Base-by-base conservation (phyloP, 495 filamentous ascomycete species). In the Aspergillus cavernicola region DNA sequence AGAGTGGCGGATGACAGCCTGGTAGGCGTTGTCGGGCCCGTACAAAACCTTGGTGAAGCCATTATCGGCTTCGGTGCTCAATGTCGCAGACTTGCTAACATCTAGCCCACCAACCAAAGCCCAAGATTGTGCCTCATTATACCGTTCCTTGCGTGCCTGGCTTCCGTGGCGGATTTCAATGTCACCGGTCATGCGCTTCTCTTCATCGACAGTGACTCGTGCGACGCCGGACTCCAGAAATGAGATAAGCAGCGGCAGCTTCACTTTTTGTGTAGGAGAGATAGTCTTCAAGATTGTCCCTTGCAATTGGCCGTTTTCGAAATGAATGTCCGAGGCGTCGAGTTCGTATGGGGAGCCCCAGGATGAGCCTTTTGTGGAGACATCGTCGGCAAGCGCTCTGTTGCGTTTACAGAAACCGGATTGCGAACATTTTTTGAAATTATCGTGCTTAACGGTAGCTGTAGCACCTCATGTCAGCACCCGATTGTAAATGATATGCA, bases 401-500 rank as follows among this genome's bases (percentile, higher is more conserved):
- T 96, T 97, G 51, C 93, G 90, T 64, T 88, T 89, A 70, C 95
- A 97, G 77, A 97, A 98, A 50, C 93, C 93, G 0, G 92, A 91
- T 67, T 98, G 93, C 32, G 81, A 72, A 73, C 56, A 98, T 54
- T 85, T 96, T 64, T 97, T 98, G 79, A 97, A 97, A 60, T 92
- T 89, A 59, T 95, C 86, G 59, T 96, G 87, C 71, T 98, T 97
- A 16, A 98, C 95, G 61, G 80, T 71, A 49, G 82, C 91, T 93
- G 28, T 12, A 51, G 49, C 6, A 35, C 7, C 0, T 15, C 54
- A 28, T 45, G 54, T 46, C 26, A 62, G 51, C 37, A 20, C 4
- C 16, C 6, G 5, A 15, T 35, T 12, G 18, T 29, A 7, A n/a
- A 53, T 18, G 15, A 13, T 9, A 13, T 37, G 9, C 2, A 28